Evolutionary conservation across 2,329 filamentous ascomycete species (phyloP).

Genomic region (Sclerotinia subarctica): DNA sequence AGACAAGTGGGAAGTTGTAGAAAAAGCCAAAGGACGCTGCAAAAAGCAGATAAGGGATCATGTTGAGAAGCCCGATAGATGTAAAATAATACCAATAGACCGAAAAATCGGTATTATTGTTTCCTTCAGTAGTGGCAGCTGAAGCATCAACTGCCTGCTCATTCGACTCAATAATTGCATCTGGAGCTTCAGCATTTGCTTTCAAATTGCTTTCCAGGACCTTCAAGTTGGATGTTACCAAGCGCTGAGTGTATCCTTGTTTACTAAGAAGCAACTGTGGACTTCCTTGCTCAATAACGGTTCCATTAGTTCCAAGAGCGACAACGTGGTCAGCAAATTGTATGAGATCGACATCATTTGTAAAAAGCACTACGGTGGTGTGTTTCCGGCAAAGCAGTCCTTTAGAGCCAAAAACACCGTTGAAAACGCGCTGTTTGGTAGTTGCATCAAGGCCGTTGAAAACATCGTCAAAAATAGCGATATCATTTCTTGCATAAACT

Average conservation of each 20-base stretch:
- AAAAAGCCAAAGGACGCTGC: background rate
- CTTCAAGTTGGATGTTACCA: background rate
- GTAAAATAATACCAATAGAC: background rate
- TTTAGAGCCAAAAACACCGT: constrained; percentile 22
- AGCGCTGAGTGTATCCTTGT: background rate
- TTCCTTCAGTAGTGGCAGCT: background rate
- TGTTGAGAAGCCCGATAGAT: background rate
- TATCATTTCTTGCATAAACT: constrained; percentile 22
- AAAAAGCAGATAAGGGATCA: background rate
- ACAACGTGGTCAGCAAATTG: constrained; percentile 44
- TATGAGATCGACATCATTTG: constrained; percentile 38
- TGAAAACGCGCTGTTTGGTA: constrained; percentile 27
- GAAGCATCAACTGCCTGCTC: background rate
- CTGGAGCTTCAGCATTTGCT: background rate
- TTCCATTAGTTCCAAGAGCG: constrained; percentile 35
- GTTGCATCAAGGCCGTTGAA: constrained; percentile 31
- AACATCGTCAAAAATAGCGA: constrained; percentile 32
- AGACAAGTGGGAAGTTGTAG: background rate
- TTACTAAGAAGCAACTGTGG: constrained; percentile 20
- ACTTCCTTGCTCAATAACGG: constrained; percentile 39
- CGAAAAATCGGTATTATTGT: background rate
- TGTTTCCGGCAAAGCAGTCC: constrained; percentile 28
- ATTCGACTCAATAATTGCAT: background rate
- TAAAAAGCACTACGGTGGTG: constrained; percentile 40
- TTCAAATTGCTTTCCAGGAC: background rate